Percentiles rank a stretch among this genome's conserved stretches.
Conservation (phyloP, 2,329 filamentous ascomycete genomes). For the Ceratocystis alfenasii region DNA sequence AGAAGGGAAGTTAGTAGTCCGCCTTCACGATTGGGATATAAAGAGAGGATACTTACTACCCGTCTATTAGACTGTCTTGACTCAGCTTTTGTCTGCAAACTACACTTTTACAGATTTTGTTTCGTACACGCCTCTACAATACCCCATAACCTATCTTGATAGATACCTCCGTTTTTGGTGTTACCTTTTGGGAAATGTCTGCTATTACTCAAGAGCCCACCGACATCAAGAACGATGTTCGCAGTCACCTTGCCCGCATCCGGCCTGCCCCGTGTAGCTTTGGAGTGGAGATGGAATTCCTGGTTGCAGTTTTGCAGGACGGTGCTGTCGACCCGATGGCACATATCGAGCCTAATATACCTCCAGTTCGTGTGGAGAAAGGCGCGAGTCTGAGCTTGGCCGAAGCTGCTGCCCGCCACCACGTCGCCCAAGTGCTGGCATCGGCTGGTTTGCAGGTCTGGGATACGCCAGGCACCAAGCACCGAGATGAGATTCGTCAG, state of each 20-base stretch:
- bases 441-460: slow-evolving; percentile 24
- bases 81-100: no score
- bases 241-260: not conserved
- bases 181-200: not conserved
- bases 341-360: slow-evolving; percentile 12
- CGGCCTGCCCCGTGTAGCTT: slow-evolving; percentile 24
- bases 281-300: slow-evolving; percentile 26
- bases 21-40: no score
- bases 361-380: not conserved
- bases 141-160: no score
- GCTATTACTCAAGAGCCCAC: not conserved
- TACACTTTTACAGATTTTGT: no score
- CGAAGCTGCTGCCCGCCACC: slow-evolving; percentile 19
- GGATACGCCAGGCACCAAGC: not conserved
- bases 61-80: no score
- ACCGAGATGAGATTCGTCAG: slow-evolving; percentile 4
- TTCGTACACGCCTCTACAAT: no score
- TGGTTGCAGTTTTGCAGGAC: slow-evolving; percentile 24
- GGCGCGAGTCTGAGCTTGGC: not conserved
- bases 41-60: no score
- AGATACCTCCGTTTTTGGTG: no score
- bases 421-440: slow-evolving; percentile 24
- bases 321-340: slow-evolving; percentile 19
- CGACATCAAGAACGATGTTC: not conserved
- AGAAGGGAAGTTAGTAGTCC: not conserved